Conservation (phyloP, 1,139 yeast species). For the Suhomyces bribrorum region DNA sequence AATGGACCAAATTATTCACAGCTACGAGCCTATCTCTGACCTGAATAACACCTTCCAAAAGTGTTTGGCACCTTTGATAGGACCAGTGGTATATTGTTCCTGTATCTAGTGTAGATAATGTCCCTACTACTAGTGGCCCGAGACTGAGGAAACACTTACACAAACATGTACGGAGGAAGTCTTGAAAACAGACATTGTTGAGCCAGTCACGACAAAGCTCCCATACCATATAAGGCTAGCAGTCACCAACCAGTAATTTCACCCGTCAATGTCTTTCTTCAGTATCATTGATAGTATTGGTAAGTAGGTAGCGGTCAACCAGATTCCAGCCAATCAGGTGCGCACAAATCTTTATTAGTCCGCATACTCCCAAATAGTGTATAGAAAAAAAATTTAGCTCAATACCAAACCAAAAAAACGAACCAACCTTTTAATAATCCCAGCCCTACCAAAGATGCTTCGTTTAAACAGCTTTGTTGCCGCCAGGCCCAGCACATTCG, state of each 20-base stretch:
- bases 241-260: too few species aligned
- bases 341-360: slow-evolving; percentile 17
- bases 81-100: slow-evolving; percentile 1
- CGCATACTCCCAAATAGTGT: slow-evolving; percentile 9
- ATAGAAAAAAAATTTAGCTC: slow-evolving; percentile 12
- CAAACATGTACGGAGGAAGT: slow-evolving; percentile 17
- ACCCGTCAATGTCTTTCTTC: too few species aligned
- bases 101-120: slow-evolving; percentile 3
- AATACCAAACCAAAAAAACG: slow-evolving; percentile 4
- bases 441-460: slow-evolving; percentile 18
- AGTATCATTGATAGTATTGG: too few species aligned
- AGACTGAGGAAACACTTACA: slow-evolving; percentile 16
- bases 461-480: slow-evolving; percentile 10
- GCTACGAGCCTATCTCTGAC: slow-evolving; percentile 23
- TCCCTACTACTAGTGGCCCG: slow-evolving; percentile 8
- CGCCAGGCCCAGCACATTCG: slow-evolving; percentile 16
- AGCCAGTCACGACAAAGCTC: too few species aligned
- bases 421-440: too few species aligned
- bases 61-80: slow-evolving; percentile 19
- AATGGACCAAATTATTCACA: too few species aligned
- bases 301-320: too few species aligned
- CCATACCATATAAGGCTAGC: too few species aligned
- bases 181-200: slow-evolving; percentile 15
- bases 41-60: slow-evolving; percentile 20
- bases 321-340: slow-evolving; percentile 23